Percentiles rank a stretch among this genome's conserved stretches.
Evolutionary conservation across 2,329 filamentous ascomycete species (phyloP).

Genomic region (Phyllosticta citriasiana): DNA sequence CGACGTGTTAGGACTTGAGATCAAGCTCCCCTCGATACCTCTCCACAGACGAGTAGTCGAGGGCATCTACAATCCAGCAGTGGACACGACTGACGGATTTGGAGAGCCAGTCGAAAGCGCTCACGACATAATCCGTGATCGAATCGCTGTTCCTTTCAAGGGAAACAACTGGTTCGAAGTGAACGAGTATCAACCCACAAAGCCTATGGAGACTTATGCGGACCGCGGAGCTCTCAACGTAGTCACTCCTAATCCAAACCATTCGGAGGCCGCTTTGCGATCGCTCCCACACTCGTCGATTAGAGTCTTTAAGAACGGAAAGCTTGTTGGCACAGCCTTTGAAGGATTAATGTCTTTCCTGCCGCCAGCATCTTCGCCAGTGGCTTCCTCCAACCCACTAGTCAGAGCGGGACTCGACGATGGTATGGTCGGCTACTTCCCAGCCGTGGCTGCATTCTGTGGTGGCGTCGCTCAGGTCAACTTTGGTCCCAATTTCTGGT

Average conservation of each 20-base stretch:
- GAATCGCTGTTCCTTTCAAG: slow-evolving; percentile 90
- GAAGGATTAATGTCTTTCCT: slow-evolving; percentile 82
- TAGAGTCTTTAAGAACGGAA: slow-evolving; percentile 86
- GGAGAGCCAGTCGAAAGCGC: slow-evolving; percentile 48
- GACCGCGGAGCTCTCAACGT: slow-evolving; percentile 46
- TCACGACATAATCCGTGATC: slow-evolving; percentile 82
- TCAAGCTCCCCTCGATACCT: slow-evolving; percentile 74
- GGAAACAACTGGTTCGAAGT: slow-evolving; percentile 89
- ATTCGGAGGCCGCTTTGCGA: slow-evolving; percentile 63
- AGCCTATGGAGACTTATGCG: slow-evolving; percentile 65
- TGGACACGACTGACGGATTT: slow-evolving; percentile 54
- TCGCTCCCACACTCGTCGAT: slow-evolving; percentile 81
- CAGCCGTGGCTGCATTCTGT: slow-evolving; percentile 82
- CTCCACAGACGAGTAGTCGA: slow-evolving; percentile 82
- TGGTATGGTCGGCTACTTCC: slow-evolving; percentile 91
- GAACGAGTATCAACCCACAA: slow-evolving; percentile 77
- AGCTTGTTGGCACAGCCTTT: slow-evolving; percentile 76
- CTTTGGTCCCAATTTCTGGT: slow-evolving; percentile 92
- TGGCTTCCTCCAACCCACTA: slow-evolving; percentile 37
- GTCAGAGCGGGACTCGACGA: slow-evolving; percentile 77
- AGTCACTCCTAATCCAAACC: slow-evolving; percentile 66
- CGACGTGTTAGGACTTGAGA: slow-evolving; percentile 89
- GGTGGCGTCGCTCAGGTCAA: slow-evolving; percentile 88
- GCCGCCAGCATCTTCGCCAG: slow-evolving; percentile 73
- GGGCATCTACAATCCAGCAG: slow-evolving; percentile 76